These are phyloP conservation scores for Trametes polyzona DNA, from an alignment of 1,284 basidiomycete species.

Conservation along the genomic window DNA sequence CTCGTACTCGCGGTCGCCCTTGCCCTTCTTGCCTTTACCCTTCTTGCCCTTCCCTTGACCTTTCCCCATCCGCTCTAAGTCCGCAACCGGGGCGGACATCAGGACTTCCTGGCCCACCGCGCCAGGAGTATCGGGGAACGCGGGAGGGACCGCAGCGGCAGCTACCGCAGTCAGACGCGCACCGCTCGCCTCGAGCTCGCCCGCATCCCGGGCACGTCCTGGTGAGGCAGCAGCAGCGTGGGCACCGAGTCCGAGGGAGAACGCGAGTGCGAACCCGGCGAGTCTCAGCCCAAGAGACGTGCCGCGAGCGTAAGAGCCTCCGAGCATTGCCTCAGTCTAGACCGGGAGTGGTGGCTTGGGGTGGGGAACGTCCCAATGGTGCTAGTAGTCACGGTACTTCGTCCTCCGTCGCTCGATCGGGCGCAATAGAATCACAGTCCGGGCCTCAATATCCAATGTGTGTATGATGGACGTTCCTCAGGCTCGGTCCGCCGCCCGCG, in stretches of 20 bases:
- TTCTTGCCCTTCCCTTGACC: background rate
- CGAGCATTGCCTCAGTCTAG: no score
- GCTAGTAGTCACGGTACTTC: constrained; percentile 8
- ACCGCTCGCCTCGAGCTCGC: no score
- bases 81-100: background rate
- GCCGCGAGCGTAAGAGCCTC: no score
- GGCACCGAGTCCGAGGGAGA: no score
- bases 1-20: constrained; percentile 27
- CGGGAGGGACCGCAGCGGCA: background rate
- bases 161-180: background rate
- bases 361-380: no score
- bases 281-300: no score
- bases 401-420: constrained; percentile 10
- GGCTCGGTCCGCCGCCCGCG: constrained; percentile 6
- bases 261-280: no score
- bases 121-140: background rate
- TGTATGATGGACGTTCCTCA: no score
- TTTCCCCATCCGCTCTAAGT: background rate
- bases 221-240: no score
- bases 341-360: background rate
- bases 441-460: no score
- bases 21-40: constrained; percentile 4
- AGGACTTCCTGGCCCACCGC: constrained; percentile 1
- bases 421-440: constrained; percentile 7
- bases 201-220: no score